Conservation (phyloP, 441 rosid species). For the Corymbia citriodora region DNA sequence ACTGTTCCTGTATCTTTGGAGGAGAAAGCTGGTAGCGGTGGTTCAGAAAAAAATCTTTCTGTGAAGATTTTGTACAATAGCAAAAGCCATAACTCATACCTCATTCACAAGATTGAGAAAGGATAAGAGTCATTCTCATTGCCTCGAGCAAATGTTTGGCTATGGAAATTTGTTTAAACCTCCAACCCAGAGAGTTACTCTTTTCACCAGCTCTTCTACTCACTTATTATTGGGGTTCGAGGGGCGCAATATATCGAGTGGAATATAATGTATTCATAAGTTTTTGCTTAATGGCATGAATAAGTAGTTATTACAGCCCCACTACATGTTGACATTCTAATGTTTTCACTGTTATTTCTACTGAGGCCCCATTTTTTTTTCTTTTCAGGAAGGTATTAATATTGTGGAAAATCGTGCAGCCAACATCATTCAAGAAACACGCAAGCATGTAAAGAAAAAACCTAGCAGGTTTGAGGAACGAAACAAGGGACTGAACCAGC, state of each 20-base stretch:
- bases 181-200: background rate
- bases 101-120: background rate
- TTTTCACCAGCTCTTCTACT: background rate
- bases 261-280: background rate
- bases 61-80: background rate
- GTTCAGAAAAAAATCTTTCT: background rate
- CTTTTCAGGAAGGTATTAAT: constrained; percentile 46
- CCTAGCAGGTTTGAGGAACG: constrained; percentile 21
- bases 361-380: background rate
- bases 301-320: background rate
- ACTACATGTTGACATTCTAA: background rate
- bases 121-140: background rate
- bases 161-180: background rate
- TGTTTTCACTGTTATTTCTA: background rate
- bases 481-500: constrained; percentile 16
- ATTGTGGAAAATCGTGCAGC: constrained; percentile 60
- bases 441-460: constrained; percentile 49
- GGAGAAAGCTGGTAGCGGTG: background rate
- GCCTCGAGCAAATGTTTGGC: background rate
- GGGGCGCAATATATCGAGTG: background rate
- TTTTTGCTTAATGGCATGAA: background rate
- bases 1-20: background rate
- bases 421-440: constrained; percentile 61
- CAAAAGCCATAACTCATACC: background rate
- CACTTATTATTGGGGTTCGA: background rate